Evolutionary conservation across 805 yeast genomes (phyloP), one percentile per base, ranked within the genome.

Genomic region (Martiniozyma abietophila): DNA sequence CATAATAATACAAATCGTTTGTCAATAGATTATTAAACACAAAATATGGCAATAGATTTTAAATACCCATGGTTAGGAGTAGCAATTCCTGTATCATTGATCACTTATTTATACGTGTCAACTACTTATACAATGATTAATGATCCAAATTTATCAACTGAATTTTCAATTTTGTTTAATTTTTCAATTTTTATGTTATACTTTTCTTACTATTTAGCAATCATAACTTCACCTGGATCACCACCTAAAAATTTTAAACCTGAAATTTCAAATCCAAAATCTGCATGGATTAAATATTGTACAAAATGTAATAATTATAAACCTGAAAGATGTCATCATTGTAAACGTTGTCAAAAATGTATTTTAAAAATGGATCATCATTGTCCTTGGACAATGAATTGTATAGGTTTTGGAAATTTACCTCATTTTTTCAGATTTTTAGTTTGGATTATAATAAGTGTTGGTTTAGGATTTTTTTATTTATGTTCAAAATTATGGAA

Each of bases 311-410:
- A 74, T 25, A 57, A 54, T 25, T 75, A 69, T 56, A 86, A 86
- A 51, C 95, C 95, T 0, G 89, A 79, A 49, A 59, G 96, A 40
- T 50, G 84, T 4, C 96, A 86, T 51, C 96, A 86, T 58, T 86
- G 96, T 54, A 79, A 79, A 46, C 68, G 73, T 1, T 84, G 94
- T 50, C 64, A 70, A n/a, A 46, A 42, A 26, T 86, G 96, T 55
- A 78, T 86, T n/a, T 53, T 86, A 38, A 71, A 73, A 50, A 88
- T 86, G 96, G 96, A 86, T 54, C 96, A 86, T 53, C 96, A 86
- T 58, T 78, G 80, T 52, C 95, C 96, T 0, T 88, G 96, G 96
- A 84, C 95, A 0, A 71, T 74, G 54, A 88, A 83, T 51, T 88
- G 96, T 51, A 89, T 88, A 15, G 96, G 96, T 0, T 75, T 74